Evolutionary conservation across 108 stramenopile genomes (phyloP).

Genomic region (Cylindrotheca closterium): DNA sequence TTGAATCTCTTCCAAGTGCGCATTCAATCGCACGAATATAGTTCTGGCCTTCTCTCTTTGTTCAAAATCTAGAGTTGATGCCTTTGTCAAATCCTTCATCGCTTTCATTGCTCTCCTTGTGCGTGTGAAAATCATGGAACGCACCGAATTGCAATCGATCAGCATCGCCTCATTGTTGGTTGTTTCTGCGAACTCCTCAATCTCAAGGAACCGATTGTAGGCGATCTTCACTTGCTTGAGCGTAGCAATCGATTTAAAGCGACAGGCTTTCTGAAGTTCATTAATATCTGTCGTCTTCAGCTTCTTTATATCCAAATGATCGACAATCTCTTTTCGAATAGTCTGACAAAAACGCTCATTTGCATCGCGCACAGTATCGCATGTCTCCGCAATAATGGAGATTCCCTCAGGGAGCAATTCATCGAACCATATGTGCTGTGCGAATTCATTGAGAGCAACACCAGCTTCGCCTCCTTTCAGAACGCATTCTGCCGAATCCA

Average conservation of each 20-base stretch:
- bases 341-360: neutral
- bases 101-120: neutral
- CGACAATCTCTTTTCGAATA: neutral
- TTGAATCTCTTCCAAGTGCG: neutral
- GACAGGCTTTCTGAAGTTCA: neutral
- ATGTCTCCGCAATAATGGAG: neutral
- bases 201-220: neutral
- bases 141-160: neutral
- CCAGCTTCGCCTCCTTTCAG: too few relatives aligned
- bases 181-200: neutral
- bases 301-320: neutral
- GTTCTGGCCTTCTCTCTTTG: neutral
- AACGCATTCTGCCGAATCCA: too few relatives aligned
- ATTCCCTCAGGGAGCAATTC: conserved; percentile 15
- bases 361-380: neutral
- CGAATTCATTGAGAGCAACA: too few relatives aligned
- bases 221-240: neutral
- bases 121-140: neutral
- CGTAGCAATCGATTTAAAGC: neutral
- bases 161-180: neutral
- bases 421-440: conserved; percentile 10
- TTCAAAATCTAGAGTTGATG: neutral
- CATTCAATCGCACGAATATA: neutral
- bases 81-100: neutral
- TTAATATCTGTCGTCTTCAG: neutral